Conservation (phyloP, 169 alveolate genomes). For the Plasmodium knowlesi region DNA sequence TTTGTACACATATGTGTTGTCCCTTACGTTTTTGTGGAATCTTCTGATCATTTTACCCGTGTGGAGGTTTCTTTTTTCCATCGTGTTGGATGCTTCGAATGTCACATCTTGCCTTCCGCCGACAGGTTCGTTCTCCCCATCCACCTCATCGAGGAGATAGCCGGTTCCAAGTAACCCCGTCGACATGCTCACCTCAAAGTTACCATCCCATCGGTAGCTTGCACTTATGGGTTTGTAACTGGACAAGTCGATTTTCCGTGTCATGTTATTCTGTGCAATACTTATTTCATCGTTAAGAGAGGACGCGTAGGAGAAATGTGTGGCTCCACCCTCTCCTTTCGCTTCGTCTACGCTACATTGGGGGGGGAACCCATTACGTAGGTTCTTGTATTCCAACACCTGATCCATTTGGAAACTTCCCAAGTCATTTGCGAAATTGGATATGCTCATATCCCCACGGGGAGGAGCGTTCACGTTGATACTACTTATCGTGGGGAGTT, state of each 20-base stretch:
- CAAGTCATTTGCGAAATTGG: background rate
- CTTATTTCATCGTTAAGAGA: slow-evolving; percentile 22
- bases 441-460: background rate
- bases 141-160: background rate
- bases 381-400: background rate
- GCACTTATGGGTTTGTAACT: slow-evolving; percentile 25
- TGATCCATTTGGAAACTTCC: background rate
- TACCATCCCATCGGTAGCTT: background rate
- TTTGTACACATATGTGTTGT: slow-evolving; percentile 5
- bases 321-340: background rate
- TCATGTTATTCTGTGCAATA: slow-evolving; percentile 9
- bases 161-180: background rate
- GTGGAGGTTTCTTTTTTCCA: background rate
- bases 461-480: background rate
- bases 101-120: background rate
- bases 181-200: slow-evolving; percentile 7
- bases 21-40: slow-evolving; percentile 6
- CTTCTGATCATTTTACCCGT: background rate
- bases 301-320: slow-evolving; percentile 8
- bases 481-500: background rate
- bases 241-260: background rate
- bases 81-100: background rate
- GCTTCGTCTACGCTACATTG: background rate
- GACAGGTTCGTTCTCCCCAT: background rate
- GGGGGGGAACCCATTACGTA: background rate